A percentile compares a stretch with the other conserved stretches of the same genome.
phyloP scores from a whole-genome alignment of 2,329 filamentous ascomycete species.

The Ophiocordyceps camponoti-leonardi region DNA sequence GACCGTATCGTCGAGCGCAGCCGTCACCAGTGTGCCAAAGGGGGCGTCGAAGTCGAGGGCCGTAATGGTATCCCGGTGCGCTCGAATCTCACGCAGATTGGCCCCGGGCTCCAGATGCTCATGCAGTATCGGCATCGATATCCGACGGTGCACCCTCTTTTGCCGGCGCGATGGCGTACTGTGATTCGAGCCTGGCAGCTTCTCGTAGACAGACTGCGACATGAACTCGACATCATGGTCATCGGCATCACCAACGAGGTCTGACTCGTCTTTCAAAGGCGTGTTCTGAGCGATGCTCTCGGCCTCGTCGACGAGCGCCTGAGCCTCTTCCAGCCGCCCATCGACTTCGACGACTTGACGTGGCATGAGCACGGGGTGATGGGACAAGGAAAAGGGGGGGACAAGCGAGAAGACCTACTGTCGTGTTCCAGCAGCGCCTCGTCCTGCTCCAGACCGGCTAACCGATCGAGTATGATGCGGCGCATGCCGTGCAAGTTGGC shows the following conservation, averaged over 20 bases:
- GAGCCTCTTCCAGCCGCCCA: slow-evolving; percentile 41
- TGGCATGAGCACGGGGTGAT: slow-evolving; percentile 7
- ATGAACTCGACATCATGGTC: slow-evolving; percentile 52
- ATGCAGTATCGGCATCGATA: slow-evolving; percentile 87
- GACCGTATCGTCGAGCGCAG: slow-evolving; percentile 83
- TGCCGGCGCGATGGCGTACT: slow-evolving; percentile 30
- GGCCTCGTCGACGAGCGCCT: slow-evolving; percentile 40
- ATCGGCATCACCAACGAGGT: slow-evolving; percentile 31
- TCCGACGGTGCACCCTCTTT: slow-evolving; percentile 44
- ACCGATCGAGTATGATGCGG: slow-evolving; percentile 71
- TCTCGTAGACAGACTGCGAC: slow-evolving; percentile 96
- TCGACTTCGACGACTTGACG: slow-evolving; percentile 44
- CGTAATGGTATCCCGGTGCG: slow-evolving; percentile 76
- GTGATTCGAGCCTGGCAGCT: slow-evolving; percentile 46
- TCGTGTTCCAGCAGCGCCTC: slow-evolving; percentile 83
- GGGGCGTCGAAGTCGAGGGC: slow-evolving; percentile 94
- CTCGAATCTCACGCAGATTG: slow-evolving; percentile 71
- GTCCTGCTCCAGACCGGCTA: slow-evolving; percentile 78
- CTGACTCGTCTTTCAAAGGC: slow-evolving; percentile 34
- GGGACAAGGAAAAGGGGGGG: slow-evolving; percentile 9
- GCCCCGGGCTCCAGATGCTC: slow-evolving; percentile 88
- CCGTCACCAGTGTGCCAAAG: slow-evolving; percentile 86
- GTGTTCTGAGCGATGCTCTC: slow-evolving; percentile 36
- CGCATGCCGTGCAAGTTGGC: slow-evolving; percentile 86
- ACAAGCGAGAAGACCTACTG: slow-evolving; percentile 32